Percentiles rank a stretch among this genome's conserved stretches.
Conservation (phyloP, 1,284 basidiomycete genomes). For the Chalciporus sp. region DNA sequence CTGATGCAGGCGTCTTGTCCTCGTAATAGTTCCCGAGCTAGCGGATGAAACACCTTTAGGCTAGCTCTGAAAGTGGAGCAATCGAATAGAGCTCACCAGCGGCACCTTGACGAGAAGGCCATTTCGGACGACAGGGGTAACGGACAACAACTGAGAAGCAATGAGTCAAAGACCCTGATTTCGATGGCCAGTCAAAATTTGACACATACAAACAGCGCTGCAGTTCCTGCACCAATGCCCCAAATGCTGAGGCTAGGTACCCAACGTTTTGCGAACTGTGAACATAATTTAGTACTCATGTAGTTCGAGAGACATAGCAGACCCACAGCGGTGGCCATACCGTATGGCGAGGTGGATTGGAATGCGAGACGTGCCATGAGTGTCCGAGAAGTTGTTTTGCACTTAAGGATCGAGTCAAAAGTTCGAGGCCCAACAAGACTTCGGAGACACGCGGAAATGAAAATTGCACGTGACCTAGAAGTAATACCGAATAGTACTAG, state of each 20-base stretch:
- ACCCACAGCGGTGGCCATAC: slow-evolving; percentile 26
- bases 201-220: slow-evolving; percentile 62
- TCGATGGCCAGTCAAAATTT: slow-evolving; percentile 5
- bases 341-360: slow-evolving; percentile 22
- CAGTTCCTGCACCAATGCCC: slow-evolving; percentile 68
- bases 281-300: neutral
- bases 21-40: slow-evolving; percentile 72
- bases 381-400: neutral
- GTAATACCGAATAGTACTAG: too few relatives aligned
- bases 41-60: neutral
- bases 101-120: slow-evolving; percentile 61
- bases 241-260: slow-evolving; percentile 60
- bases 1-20: slow-evolving; percentile 75
- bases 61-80: slow-evolving; percentile 7
- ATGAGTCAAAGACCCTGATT: slow-evolving; percentile 1
- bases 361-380: slow-evolving; percentile 30
- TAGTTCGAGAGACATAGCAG: neutral
- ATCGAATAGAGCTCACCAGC: slow-evolving; percentile 44
- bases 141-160: slow-evolving; percentile 54
- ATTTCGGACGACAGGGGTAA: slow-evolving; percentile 66
- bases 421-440: neutral
- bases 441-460: slow-evolving; percentile 21
- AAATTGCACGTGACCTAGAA: slow-evolving; percentile 23
- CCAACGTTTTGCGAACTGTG: slow-evolving; percentile 58
- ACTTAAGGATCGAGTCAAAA: neutral